Base-by-base conservation (phyloP, 306 rosid genomes). In the Castanea mollissima region DNA sequence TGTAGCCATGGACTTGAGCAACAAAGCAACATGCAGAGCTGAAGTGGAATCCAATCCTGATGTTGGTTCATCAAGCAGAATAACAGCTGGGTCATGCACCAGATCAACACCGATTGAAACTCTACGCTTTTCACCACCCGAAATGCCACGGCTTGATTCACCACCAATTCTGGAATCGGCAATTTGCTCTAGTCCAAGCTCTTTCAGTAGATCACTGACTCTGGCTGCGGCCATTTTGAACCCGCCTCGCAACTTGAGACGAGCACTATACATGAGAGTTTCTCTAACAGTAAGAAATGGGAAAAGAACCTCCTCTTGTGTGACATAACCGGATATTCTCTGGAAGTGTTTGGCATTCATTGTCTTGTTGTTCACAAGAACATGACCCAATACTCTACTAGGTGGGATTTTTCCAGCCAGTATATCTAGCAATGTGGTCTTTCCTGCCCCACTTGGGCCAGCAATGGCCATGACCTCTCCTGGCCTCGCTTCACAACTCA, bases 371-470 rank as follows among this genome's bases (percentile, higher is more conserved):
- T 86, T 86, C 31, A 88, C 85, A 14, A 82, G 71, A 44, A 84
- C 88, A 59, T 81, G 88, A 55, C 85, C 86, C 4, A 44, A 62
- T 20, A 84, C 70, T 49, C 68, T 63, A n/a, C 44, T 74, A 6
- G 72, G 76, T 20, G 88, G 85, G 73, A 81, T 62, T 78, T 64
- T 80, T 68, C 89, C 85, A 5, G 85, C 88, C 5, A 88, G 74
- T 19, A 86, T 86, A 38, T 88, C 87, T 54, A 86, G 55, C 80
- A 84, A 54, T 5, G 88, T 86, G 19, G 87, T 86, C 78, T 84
- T 88, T 69, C 88, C 87, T 14, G 85, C 89, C 46, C 90, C 92
- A 70, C 90, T 86, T 46, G 87, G 86, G 63, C 86, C 89, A 6
- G 83, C 92, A 19, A 86, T 78, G 86, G 88, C 88, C 54, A 85